Percentiles rank a stretch among this genome's conserved stretches.
These are phyloP conservation scores for Diophrys appendiculata DNA, from an alignment of 73 alveolate species.

Conservation along the genomic window DNA sequence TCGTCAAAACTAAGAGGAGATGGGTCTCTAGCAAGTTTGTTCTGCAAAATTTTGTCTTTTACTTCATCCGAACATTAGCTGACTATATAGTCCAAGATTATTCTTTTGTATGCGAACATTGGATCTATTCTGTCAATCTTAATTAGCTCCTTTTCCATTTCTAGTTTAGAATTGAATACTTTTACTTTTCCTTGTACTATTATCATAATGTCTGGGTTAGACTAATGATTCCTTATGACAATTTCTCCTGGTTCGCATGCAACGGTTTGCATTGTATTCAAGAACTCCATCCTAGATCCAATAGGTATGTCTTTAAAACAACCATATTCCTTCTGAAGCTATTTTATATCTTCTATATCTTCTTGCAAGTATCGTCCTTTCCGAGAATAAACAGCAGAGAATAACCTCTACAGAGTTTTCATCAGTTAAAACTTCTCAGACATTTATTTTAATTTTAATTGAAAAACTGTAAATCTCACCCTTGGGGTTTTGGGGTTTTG, in stretches of 20 bases:
- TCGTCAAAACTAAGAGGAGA: neutral
- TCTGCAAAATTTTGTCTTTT: neutral
- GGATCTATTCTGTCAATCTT: neutral
- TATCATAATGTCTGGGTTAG: neutral
- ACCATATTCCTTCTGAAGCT: neutral
- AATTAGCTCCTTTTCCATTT: neutral
- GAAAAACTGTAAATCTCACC: too few species aligned
- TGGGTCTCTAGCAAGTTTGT: neutral
- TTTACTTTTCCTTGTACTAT: neutral
- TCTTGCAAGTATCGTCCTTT: neutral
- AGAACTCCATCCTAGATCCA: neutral
- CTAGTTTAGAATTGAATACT: neutral
- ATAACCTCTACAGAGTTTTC: neutral
- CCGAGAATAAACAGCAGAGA: too few species aligned
- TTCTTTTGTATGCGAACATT: neutral
- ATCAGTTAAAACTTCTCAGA: neutral
- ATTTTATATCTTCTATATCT: neutral
- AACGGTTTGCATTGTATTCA: neutral
- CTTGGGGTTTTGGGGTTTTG: too few species aligned
- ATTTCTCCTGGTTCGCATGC: neutral
- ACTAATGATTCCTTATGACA: neutral
- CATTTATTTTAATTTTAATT: neutral
- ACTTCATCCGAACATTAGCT: neutral
- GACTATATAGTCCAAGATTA: neutral
- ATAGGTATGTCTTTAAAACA: slow-evolving; percentile 12